Conservation (phyloP, 2,329 filamentous ascomycete species). For the Magnaporthiopsis incrustans region DNA sequence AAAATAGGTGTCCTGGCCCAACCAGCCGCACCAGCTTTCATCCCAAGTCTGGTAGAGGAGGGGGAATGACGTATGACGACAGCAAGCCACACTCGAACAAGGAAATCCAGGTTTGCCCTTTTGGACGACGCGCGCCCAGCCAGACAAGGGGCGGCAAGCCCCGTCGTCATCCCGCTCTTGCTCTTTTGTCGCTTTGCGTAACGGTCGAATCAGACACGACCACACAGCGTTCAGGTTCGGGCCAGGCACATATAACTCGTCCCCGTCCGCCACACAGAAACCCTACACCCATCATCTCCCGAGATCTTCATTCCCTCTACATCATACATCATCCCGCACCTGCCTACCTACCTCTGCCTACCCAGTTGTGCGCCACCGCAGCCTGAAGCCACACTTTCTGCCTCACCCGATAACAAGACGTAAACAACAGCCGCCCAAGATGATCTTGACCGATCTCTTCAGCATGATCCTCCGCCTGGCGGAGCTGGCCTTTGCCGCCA, state of each 20-base stretch:
- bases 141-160: background rate
- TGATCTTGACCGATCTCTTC: constrained; percentile 45
- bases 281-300: background rate
- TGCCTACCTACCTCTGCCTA: too few species aligned
- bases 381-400: background rate
- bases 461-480: constrained; percentile 51
- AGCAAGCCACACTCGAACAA: background rate
- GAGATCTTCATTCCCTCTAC: background rate
- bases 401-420: background rate
- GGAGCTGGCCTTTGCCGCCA: constrained; percentile 59
- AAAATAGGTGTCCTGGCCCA: too few species aligned
- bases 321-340: too few species aligned
- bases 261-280: background rate
- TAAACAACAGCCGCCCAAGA: constrained; percentile 20
- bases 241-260: background rate
- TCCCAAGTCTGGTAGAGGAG: too few species aligned
- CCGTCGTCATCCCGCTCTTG: background rate
- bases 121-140: background rate
- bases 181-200: background rate
- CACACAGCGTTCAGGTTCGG: too few species aligned
- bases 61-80: background rate
- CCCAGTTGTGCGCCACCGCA: background rate
- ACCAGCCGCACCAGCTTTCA: too few species aligned
- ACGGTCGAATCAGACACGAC: background rate
- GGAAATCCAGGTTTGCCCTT: background rate